These are phyloP conservation scores for Catharanthus roseus DNA, from an alignment of 257 asterid genomes.

Conservation along the genomic window DNA sequence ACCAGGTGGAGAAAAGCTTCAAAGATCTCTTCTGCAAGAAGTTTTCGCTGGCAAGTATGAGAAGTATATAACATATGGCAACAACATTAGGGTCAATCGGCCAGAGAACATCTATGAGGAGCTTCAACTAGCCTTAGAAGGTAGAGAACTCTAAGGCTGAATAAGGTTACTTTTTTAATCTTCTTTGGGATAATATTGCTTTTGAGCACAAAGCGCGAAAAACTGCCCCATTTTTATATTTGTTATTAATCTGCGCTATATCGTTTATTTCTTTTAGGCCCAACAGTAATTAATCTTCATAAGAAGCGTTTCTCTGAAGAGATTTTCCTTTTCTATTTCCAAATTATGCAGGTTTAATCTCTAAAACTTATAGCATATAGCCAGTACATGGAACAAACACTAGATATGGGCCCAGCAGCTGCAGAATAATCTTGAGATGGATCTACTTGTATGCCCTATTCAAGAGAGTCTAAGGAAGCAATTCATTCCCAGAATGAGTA, in stretches of 20 bases:
- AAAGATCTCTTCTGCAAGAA: conserved; percentile 5
- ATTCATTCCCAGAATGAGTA: background rate
- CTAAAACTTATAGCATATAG: conserved; percentile 9
- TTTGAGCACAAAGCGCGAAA: too few relatives aligned
- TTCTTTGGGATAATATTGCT: background rate
- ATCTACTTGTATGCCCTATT: conserved; percentile 13
- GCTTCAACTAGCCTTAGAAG: conserved; percentile 23
- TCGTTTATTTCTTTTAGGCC: too few relatives aligned
- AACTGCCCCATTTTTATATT: too few relatives aligned
- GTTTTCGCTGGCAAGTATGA: background rate
- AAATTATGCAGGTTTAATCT: conserved; percentile 23
- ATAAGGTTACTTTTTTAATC: background rate
- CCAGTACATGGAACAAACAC: conserved; percentile 17
- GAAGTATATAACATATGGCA: background rate
- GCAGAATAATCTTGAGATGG: conserved; percentile 12
- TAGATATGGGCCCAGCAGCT: conserved; percentile 6
- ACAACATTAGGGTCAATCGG: background rate
- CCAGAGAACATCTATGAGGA: conserved; percentile 9
- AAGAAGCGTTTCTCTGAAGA: too few relatives aligned
- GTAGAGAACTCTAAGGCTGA: conserved; percentile 2
- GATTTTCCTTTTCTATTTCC: background rate
- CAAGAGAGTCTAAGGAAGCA: conserved; percentile 9
- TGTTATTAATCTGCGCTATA: too few relatives aligned
- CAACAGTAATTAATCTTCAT: too few relatives aligned
- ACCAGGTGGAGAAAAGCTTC: conserved; percentile 5